Percentiles rank a stretch among this genome's conserved stretches.
Conservation (phyloP, 2,329 filamentous ascomycete species). For the Microsporum canis region DNA sequence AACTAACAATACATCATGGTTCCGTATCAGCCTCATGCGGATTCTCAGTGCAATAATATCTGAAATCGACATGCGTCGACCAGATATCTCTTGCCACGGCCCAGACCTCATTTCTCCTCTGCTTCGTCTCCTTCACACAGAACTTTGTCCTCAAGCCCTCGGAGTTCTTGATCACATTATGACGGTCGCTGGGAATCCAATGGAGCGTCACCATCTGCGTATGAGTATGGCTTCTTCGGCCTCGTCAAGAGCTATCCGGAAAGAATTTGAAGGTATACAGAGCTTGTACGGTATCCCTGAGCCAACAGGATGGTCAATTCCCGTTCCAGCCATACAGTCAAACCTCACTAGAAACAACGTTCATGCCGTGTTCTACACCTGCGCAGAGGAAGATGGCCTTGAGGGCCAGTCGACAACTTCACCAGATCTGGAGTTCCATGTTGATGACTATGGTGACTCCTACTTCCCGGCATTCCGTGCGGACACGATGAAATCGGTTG, state of each 20-base stretch:
- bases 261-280: slow-evolving; percentile 89
- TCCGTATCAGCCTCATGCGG: slow-evolving; percentile 87
- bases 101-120: slow-evolving; percentile 92
- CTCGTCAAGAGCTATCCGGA: slow-evolving; percentile 72
- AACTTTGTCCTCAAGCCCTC: slow-evolving; percentile 84
- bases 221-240: slow-evolving; percentile 91
- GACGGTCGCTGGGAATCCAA: slow-evolving; percentile 79
- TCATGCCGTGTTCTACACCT: slow-evolving; percentile 92
- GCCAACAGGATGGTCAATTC: slow-evolving; percentile 90
- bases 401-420: slow-evolving; percentile 50
- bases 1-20: slow-evolving; percentile 78
- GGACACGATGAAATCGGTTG: slow-evolving; percentile 88
- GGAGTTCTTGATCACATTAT: slow-evolving; percentile 91
- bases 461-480: slow-evolving; percentile 70
- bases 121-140: slow-evolving; percentile 76
- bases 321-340: slow-evolving; percentile 81
- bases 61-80: slow-evolving; percentile 83
- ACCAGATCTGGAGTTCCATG: slow-evolving; percentile 83
- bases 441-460: slow-evolving; percentile 68
- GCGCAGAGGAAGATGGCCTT: slow-evolving; percentile 54
- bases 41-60: slow-evolving; percentile 76
- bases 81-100: slow-evolving; percentile 79
- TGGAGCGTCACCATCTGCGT: slow-evolving; percentile 85
- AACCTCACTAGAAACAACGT: slow-evolving; percentile 80
- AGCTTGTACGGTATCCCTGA: slow-evolving; percentile 95